phyloP scores from a whole-genome alignment of 129 eudicot species.

The Pseudognaphalium luteoalbum region DNA sequence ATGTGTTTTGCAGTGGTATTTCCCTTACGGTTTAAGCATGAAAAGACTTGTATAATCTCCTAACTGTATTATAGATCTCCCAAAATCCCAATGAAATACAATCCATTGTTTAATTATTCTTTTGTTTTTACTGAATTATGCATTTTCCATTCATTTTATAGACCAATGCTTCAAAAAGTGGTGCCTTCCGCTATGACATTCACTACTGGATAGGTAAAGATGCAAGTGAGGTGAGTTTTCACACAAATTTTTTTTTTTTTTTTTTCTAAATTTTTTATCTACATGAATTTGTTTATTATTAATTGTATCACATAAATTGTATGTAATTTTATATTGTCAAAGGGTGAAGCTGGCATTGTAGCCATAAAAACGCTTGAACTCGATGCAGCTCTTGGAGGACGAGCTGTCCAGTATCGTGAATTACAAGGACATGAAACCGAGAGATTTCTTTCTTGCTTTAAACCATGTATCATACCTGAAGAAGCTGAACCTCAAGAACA shows the following conservation, averaged over 20 bases:
- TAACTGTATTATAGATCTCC: too few species aligned
- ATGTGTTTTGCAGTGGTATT: not conserved
- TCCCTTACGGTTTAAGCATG: too few species aligned
- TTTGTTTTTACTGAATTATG: slow-evolving; percentile 10
- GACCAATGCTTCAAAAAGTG: slow-evolving; percentile 75
- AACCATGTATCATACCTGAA: slow-evolving; percentile 77
- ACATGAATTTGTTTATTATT: slow-evolving; percentile 2
- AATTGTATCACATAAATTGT: not conserved
- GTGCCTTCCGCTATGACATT: slow-evolving; percentile 70
- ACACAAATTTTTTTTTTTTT: not conserved
- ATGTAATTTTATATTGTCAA: not conserved
- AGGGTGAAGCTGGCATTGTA: slow-evolving; percentile 30
- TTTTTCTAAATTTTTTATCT: not conserved
- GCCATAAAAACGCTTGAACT: slow-evolving; percentile 61
- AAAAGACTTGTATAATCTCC: too few species aligned
- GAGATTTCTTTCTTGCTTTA: slow-evolving; percentile 72
- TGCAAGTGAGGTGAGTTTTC: slow-evolving; percentile 73
- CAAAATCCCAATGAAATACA: too few species aligned
- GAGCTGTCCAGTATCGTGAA: slow-evolving; percentile 86
- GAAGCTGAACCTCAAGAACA: slow-evolving; percentile 61
- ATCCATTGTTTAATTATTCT: not conserved
- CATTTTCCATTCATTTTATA: slow-evolving; percentile 37
- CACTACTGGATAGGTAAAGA: slow-evolving; percentile 98
- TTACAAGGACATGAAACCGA: slow-evolving; percentile 83
- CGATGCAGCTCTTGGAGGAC: slow-evolving; percentile 71